Conservation (phyloP, 164 flowering plant species). For the Dillenia turbinata region DNA sequence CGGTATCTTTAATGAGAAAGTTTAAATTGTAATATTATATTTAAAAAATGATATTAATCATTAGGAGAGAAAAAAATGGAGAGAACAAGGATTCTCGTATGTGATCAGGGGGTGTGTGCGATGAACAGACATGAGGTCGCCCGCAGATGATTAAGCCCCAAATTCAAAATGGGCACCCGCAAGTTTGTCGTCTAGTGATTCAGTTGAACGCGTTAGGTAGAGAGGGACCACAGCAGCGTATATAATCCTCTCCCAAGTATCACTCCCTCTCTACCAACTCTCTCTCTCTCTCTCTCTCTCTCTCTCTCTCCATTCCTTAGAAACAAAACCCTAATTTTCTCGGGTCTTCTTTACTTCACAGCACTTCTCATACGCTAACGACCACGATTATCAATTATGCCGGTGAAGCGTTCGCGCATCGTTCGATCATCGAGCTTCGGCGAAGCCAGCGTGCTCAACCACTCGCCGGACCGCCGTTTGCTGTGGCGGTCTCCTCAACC, state of each 20-base stretch:
- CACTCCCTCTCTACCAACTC: not conserved
- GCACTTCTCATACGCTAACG: not conserved
- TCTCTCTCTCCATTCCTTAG: not conserved
- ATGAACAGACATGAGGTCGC: too few species aligned
- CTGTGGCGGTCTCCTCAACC: not conserved
- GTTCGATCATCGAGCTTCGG: constrained; percentile 15
- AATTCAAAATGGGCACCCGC: too few species aligned
- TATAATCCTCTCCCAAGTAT: not conserved
- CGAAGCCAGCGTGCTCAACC: constrained; percentile 6
- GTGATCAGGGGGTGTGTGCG: too few species aligned
- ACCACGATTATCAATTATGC: constrained; percentile 5
- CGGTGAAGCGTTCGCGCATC: constrained; percentile 8
- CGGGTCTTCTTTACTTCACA: not conserved
- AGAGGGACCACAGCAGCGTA: too few species aligned
- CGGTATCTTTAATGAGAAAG: too few species aligned
- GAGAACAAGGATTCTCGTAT: too few species aligned
- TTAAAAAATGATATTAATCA: too few species aligned
- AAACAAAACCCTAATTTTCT: not conserved
- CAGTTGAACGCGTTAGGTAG: too few species aligned
- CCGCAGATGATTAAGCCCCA: too few species aligned
- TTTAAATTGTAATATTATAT: too few species aligned
- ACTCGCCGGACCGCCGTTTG: not conserved
- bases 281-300: not conserved
- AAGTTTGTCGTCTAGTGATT: too few species aligned
- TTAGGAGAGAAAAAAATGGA: too few species aligned